These are phyloP conservation scores for Silene conica DNA, from an alignment of 148 eudicot species.

Conservation along the genomic window DNA sequence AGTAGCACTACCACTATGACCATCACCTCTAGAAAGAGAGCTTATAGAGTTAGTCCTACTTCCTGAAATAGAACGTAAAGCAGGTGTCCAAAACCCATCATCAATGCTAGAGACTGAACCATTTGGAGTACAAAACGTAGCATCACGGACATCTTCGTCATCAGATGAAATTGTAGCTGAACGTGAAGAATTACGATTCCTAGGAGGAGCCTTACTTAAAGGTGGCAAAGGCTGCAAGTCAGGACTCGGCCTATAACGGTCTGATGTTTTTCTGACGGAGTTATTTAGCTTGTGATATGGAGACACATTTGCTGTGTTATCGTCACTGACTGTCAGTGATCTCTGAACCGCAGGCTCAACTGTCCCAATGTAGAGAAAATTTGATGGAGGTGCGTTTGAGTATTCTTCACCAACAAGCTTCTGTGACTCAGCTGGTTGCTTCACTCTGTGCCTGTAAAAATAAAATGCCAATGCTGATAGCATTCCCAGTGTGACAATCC, in stretches of 20 bases:
- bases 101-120: conserved; percentile 57
- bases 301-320: conserved; percentile 39
- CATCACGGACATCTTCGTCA: conserved; percentile 60
- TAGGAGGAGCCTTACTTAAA: conserved; percentile 42
- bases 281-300: conserved; percentile 56
- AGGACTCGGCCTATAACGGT: conserved; percentile 75
- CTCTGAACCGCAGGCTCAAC: conserved; percentile 53
- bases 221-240: conserved; percentile 87
- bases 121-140: conserved; percentile 62
- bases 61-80: conserved; percentile 26
- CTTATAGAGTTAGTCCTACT: conserved; percentile 25
- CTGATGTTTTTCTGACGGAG: conserved; percentile 44
- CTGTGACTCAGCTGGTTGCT: conserved; percentile 39
- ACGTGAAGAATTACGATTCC: conserved; percentile 37
- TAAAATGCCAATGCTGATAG: conserved; percentile 72
- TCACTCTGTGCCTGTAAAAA: conserved; percentile 55
- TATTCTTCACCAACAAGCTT: conserved; percentile 49
- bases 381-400: conserved; percentile 51
- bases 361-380: conserved; percentile 68
- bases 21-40: conserved; percentile 24
- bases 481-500: conserved; percentile 73
- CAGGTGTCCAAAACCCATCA: conserved; percentile 41
- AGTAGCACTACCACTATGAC: conserved; percentile 12
- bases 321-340: conserved; percentile 27
- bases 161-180: conserved; percentile 50